phyloP scores from a whole-genome alignment of 2,329 filamentous ascomycete species.

The Dothistroma pini region DNA sequence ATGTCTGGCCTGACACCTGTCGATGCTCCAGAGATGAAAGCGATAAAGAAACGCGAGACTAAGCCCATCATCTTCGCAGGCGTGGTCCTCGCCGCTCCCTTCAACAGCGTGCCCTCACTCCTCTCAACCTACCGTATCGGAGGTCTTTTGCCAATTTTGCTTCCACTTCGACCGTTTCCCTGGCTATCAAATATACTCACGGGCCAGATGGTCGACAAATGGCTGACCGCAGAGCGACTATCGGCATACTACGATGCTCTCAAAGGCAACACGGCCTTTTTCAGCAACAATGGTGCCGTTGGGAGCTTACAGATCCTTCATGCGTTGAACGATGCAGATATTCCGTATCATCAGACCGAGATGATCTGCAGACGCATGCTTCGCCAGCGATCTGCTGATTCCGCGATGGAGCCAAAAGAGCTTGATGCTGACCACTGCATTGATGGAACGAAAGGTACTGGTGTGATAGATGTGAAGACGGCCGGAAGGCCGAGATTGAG shows the following conservation, averaged over 20 bases:
- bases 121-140: conserved; percentile 73
- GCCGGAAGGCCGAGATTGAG: conserved; percentile 34
- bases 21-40: conserved; percentile 9
- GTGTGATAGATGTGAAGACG: conserved; percentile 21
- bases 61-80: conserved; percentile 66
- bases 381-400: conserved; percentile 42
- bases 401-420: conserved; percentile 29
- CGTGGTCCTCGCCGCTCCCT: conserved; percentile 74
- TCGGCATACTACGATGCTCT: conserved; percentile 58
- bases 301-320: conserved; percentile 68
- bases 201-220: conserved; percentile 69
- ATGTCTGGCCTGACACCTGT: conserved; percentile 15
- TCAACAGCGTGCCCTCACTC: conserved; percentile 69
- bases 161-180: conserved; percentile 67
- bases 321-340: conserved; percentile 75
- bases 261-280: conserved; percentile 33
- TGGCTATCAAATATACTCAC: conserved; percentile 59
- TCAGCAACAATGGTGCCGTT: conserved; percentile 37
- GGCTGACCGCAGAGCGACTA: conserved; percentile 69
- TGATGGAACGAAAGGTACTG: conserved; percentile 31
- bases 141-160: conserved; percentile 76
- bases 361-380: conserved; percentile 60
- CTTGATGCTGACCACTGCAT: conserved; percentile 28
- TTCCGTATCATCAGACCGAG: conserved; percentile 68
- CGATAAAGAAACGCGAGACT: background rate